A percentile compares a stretch with the other conserved stretches of the same genome.
These are phyloP conservation scores for Emmonsia crescens DNA, from an alignment of 2,329 filamentous ascomycete genomes.

Conservation along the genomic window DNA sequence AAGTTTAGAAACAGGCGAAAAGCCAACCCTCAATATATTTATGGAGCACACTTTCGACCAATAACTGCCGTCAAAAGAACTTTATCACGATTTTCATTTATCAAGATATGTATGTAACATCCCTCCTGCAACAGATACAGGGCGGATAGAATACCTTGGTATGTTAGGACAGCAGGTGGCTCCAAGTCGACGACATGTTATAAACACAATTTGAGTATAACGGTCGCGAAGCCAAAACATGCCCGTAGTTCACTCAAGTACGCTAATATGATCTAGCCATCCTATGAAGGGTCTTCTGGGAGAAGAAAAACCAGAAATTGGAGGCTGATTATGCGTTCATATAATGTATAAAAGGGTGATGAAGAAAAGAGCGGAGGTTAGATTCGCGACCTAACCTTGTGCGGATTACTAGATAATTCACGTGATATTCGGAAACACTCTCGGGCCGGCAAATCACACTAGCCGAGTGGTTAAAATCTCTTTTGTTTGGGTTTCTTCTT, in stretches of 20 bases:
- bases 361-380: no score
- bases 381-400: no score
- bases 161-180: conserved; percentile 33
- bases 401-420: no score
- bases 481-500: background rate
- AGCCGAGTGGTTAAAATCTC: background rate
- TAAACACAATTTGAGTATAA: conserved; percentile 23
- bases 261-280: conserved; percentile 41
- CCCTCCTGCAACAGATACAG: background rate
- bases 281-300: conserved; percentile 22
- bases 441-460: background rate
- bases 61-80: background rate
- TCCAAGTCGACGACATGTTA: conserved; percentile 20
- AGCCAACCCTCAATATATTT: background rate
- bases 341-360: conserved; percentile 30
- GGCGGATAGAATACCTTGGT: background rate
- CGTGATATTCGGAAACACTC: background rate
- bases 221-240: conserved; percentile 14
- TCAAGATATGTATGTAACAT: background rate
- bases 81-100: background rate
- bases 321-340: conserved; percentile 42
- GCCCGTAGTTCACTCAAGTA: conserved; percentile 28
- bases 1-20: background rate
- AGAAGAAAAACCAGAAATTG: conserved; percentile 21
- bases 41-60: background rate